Conservation (phyloP, 192 early-diverging fungal genomes). For the Phycomyces nitens region DNA sequence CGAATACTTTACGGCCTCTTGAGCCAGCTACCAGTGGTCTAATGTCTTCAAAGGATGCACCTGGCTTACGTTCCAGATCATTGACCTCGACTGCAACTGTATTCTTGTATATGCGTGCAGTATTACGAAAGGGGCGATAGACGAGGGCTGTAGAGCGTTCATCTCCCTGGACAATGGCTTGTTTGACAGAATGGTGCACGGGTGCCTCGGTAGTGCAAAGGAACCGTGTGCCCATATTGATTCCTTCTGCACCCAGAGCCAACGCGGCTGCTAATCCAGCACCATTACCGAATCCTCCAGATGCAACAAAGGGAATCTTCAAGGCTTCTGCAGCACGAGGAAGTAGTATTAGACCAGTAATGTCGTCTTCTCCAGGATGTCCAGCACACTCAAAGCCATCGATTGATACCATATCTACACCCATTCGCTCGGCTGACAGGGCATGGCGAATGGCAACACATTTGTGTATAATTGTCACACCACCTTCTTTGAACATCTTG, state of each 20-base stretch:
- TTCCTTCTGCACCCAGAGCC: conserved; percentile 54
- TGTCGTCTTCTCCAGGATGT: conserved; percentile 81
- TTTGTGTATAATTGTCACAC: conserved; percentile 71
- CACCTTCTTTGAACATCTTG: conserved; percentile 67
- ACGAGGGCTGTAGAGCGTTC: conserved; percentile 65
- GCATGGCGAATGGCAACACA: conserved; percentile 77
- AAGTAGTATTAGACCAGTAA: conserved; percentile 66
- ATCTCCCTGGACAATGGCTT: conserved; percentile 61
- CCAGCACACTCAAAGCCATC: conserved; percentile 86
- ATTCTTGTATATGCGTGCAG: conserved; percentile 72
- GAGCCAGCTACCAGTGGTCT: conserved; percentile 62
- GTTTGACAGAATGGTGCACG: conserved; percentile 69
- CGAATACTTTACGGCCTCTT: conserved; percentile 51
- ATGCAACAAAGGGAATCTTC: conserved; percentile 71
- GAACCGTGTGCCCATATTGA: conserved; percentile 87
- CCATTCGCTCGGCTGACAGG: conserved; percentile 55
- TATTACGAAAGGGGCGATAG: conserved; percentile 72
- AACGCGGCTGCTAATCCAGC: conserved; percentile 68
- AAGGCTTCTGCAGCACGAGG: conserved; percentile 67
- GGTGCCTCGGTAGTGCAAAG: conserved; percentile 73
- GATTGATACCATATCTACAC: conserved; percentile 69
- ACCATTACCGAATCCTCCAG: conserved; percentile 76
- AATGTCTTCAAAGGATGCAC: conserved; percentile 63
- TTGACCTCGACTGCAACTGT: conserved; percentile 67
- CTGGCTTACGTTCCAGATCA: conserved; percentile 57